These are phyloP conservation scores for Trametes pubescens DNA, from an alignment of 1,284 basidiomycete species.

Conservation along the genomic window DNA sequence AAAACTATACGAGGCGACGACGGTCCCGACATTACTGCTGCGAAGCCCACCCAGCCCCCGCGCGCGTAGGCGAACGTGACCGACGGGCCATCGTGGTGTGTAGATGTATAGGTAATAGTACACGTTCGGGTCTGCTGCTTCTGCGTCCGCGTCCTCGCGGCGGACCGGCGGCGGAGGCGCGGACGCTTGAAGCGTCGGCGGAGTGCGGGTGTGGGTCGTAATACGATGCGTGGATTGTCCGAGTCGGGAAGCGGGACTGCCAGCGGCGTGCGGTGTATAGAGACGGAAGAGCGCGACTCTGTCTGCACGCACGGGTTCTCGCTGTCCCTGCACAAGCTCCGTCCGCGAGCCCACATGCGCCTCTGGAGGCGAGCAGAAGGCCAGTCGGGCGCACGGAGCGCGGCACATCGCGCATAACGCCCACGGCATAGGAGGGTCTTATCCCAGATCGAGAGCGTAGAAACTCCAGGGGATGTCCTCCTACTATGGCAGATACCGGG, in stretches of 20 bases:
- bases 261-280: too few relatives aligned
- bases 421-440: too few relatives aligned
- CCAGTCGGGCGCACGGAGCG: background rate
- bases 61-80: background rate
- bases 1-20: background rate
- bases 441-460: background rate
- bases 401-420: background rate
- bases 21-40: slow-evolving; percentile 17
- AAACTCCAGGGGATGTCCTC: background rate
- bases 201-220: too few relatives aligned
- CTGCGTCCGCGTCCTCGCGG: background rate
- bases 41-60: background rate
- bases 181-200: background rate
- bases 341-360: background rate
- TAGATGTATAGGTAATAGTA: slow-evolving; percentile 5
- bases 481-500: slow-evolving; percentile 29
- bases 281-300: background rate
- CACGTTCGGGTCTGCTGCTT: background rate
- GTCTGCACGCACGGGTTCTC: background rate
- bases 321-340: background rate
- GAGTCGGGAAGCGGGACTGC: too few relatives aligned
- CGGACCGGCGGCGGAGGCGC: background rate
- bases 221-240: too few relatives aligned
- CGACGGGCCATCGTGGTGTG: background rate
- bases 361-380: background rate